Conservation (phyloP, 164 flowering plant species). For the Cinnamomum chago region DNA sequence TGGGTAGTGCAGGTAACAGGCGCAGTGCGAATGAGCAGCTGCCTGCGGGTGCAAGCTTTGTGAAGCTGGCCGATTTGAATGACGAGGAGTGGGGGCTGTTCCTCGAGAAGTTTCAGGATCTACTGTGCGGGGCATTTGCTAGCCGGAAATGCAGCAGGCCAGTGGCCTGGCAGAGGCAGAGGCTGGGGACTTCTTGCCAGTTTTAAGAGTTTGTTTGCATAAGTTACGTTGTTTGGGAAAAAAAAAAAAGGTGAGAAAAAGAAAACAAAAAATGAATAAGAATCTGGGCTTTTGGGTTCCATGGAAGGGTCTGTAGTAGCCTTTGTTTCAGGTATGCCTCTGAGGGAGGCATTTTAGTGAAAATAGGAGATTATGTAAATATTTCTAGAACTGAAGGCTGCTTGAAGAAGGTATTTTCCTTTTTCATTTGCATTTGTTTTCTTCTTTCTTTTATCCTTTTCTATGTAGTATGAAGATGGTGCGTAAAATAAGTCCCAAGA, state of each 20-base stretch:
- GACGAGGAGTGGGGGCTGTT: slow-evolving; percentile 54
- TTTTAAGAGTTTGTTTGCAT: slow-evolving; percentile 32
- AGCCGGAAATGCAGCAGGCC: slow-evolving; percentile 26
- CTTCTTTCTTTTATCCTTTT: too few species aligned
- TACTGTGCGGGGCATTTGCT: slow-evolving; percentile 40
- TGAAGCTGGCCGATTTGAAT: slow-evolving; percentile 44
- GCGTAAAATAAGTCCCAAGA: not conserved
- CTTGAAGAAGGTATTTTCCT: not conserved
- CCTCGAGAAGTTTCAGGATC: slow-evolving; percentile 45
- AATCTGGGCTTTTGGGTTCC: not conserved
- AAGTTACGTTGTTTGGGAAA: too few species aligned
- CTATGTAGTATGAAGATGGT: not conserved
- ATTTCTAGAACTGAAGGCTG: not conserved
- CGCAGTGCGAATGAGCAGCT: slow-evolving; percentile 38
- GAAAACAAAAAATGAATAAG: too few species aligned
- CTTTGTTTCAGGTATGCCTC: not conserved
- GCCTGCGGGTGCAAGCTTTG: slow-evolving; percentile 48
- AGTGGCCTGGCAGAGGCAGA: slow-evolving; percentile 50
- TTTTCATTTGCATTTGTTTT: not conserved
- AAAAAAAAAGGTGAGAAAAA: not conserved
- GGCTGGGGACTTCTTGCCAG: slow-evolving; percentile 71
- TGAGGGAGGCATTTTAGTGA: not conserved
- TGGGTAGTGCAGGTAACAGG: slow-evolving; percentile 19
- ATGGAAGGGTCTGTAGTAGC: not conserved
- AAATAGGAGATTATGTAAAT: not conserved